Base-by-base conservation (phyloP, 2,329 filamentous ascomycete species). In the Coniosporium tulheliwenetii region DNA sequence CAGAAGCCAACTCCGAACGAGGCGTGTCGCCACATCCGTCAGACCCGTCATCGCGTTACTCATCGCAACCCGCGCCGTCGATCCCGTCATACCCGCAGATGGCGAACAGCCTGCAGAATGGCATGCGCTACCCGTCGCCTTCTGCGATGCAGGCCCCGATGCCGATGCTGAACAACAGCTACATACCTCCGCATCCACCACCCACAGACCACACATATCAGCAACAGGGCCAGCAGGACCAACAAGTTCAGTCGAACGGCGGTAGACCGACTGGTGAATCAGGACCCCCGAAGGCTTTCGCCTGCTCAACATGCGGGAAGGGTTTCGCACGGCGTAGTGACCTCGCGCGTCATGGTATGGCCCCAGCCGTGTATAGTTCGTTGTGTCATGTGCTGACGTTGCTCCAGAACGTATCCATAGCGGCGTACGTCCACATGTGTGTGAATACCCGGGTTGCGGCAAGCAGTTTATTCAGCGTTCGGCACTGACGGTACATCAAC, bases 381-480 rank as follows among this genome's bases (percentile, higher is more conserved):
- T 7, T 26, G 19, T 26, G 19, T 26, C 37, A 29, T 14, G 34
- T 35, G 43, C 57, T 62, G 51, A 62, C 53, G 12, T 41, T 31
- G 36, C 16, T 34, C 26, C 48, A 95, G 89, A 96, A 65, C 85
- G 91, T 37, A 98, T 98, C 49, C 91, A 98, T 62, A 93, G 79
- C 45, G 89, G 89, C 37, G 73, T 87, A 43, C 73, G 89, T 44
- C 91, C 91, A 38, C 91, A 98, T 57, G 81, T 89, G 39, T 98
- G 91, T 63, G 87, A 95, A 52, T 85, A 77, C 57, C 81, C 81
- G 34, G 78, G 77, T 40, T 98, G 91, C 59, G 84, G 84, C 48
- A 98, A 96, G 63, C 84, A 89, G 56, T 98, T 98, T 58, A 98
- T 98, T 51, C 91, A 98, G 61, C 76, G 91, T 42, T 95, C 87